Base-by-base conservation (phyloP, 306 rosid species). In the Citrullus mucosospermus region DNA sequence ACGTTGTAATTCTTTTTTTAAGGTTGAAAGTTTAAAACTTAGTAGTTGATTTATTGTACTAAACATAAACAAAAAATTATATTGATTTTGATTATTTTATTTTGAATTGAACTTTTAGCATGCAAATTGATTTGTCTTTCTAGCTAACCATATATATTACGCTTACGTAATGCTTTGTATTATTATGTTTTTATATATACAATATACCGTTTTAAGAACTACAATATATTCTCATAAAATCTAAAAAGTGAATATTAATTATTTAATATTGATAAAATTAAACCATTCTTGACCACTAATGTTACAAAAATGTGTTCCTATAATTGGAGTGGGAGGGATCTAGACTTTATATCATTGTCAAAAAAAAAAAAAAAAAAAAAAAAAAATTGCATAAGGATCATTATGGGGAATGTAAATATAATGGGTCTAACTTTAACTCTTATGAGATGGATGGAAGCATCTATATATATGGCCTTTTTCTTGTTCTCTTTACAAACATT, bases 371-470 rank as follows among this genome's bases (percentile, higher is more conserved):
- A 62, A 2, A 32, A 67, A 10, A 2, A 18, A 20, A 6, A 25
- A 4, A 72, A 50, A 28, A 48, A 25, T 2, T 28, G 22, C 3
- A 0, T 9, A 51, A 16, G 77, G 75, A 72, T 72, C 59, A 72
- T 28, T 15, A 28, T 72, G 15, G 77, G 77, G 77, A 72, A 72
- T 72, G 77, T 72, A 48, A 50, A 30, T 73, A 73, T 73, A 73
- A 73, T 51, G 43, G 43, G 43, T 73, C 15, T 9, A 73, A 51
- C 77, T 73, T 73, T 73, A 73, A 51, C 28, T 73, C 44, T 25
- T 50, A 32, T 73, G 28, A 73, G 15, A 73, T 48, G 8, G 43
- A 73, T 48, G 43, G 61, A 51, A 73, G 77, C 77, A 73, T 73
- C 77, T 25, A 25, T 25, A 25, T 25, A 25, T 15, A 28, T 50